A percentile compares a stretch with the other conserved stretches of the same genome.
Evolutionary conservation across 225 moss, liverwort and hornwort species (phyloP).

Genomic region (Pseudoscleropodium purum): DNA sequence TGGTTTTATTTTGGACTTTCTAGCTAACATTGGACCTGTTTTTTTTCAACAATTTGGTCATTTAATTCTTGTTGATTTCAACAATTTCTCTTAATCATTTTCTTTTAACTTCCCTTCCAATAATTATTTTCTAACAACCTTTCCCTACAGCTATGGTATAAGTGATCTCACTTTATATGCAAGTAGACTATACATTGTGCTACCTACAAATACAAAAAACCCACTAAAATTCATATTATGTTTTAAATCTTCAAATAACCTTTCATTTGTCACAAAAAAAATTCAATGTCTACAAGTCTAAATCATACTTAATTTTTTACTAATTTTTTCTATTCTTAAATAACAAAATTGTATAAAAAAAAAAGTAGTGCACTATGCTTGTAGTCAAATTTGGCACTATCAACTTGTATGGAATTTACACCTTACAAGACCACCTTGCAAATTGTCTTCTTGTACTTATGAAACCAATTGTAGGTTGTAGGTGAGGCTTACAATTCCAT

Average conservation of each 20-base stretch:
- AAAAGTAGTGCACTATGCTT: accelerated
- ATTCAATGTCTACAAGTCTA: neutral
- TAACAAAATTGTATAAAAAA: neutral
- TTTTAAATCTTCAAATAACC: neutral
- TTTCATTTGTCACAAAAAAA: neutral
- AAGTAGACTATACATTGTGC: neutral
- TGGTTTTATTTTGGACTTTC: too few relatives aligned
- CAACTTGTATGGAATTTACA: neutral
- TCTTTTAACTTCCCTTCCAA: too few relatives aligned
- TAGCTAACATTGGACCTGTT: accelerated
- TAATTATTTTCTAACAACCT: accelerated
- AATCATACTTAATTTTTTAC: neutral
- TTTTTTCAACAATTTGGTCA: neutral
- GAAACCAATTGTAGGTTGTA: neutral
- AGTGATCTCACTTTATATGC: neutral
- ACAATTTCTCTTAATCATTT: neutral
- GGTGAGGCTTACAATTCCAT: neutral
- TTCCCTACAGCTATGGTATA: too few relatives aligned
- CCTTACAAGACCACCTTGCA: neutral
- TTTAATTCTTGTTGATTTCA: neutral
- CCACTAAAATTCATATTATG: neutral
- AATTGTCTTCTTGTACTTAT: neutral
- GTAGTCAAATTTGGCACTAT: neutral
- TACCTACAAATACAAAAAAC: neutral
- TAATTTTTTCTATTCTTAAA: too few relatives aligned